Percentiles rank a stretch among this genome's conserved stretches.
These are phyloP conservation scores for Hygrophila difformis DNA, from an alignment of 257 asterid genomes.

Conservation along the genomic window DNA sequence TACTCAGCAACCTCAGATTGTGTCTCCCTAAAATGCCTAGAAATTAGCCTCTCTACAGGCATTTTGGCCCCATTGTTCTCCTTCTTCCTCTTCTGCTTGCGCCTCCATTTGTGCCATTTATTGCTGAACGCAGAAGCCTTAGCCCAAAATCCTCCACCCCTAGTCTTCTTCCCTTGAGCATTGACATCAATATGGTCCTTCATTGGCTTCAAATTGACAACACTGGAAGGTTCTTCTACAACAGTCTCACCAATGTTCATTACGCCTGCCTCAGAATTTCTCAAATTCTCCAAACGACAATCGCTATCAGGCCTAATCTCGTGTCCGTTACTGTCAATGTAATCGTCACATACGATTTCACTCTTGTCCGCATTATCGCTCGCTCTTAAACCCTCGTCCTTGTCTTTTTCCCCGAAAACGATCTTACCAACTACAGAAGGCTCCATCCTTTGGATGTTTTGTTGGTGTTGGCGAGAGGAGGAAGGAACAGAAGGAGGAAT, in stretches of 20 bases:
- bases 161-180: slow-evolving; percentile 45
- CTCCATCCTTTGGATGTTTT: slow-evolving; percentile 18
- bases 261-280: slow-evolving; percentile 25
- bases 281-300: slow-evolving; percentile 21
- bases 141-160: slow-evolving; percentile 76
- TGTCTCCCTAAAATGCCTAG: slow-evolving; percentile 74
- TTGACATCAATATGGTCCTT: slow-evolving; percentile 70
- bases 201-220: slow-evolving; percentile 44
- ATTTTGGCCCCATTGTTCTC: slow-evolving; percentile 38
- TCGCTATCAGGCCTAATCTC: slow-evolving; percentile 46
- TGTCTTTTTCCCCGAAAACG: slow-evolving; percentile 32
- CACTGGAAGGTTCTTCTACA: slow-evolving; percentile 36
- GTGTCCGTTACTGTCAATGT: slow-evolving; percentile 19
- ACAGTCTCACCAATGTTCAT: slow-evolving; percentile 47
- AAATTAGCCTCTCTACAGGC: slow-evolving; percentile 75
- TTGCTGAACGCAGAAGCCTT: slow-evolving; percentile 94
- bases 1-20: slow-evolving; percentile 92
- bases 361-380: slow-evolving; percentile 19
- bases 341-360: slow-evolving; percentile 19
- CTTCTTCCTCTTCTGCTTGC: slow-evolving; percentile 80
- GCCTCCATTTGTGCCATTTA: slow-evolving; percentile 96
- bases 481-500: slow-evolving; percentile 12
- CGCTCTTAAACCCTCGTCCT: neutral
- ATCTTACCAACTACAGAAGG: slow-evolving; percentile 24
- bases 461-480: slow-evolving; percentile 20